These are phyloP conservation scores for Phytopythium montanum DNA, from an alignment of 352 stramenopile genomes.

Conservation along the genomic window DNA sequence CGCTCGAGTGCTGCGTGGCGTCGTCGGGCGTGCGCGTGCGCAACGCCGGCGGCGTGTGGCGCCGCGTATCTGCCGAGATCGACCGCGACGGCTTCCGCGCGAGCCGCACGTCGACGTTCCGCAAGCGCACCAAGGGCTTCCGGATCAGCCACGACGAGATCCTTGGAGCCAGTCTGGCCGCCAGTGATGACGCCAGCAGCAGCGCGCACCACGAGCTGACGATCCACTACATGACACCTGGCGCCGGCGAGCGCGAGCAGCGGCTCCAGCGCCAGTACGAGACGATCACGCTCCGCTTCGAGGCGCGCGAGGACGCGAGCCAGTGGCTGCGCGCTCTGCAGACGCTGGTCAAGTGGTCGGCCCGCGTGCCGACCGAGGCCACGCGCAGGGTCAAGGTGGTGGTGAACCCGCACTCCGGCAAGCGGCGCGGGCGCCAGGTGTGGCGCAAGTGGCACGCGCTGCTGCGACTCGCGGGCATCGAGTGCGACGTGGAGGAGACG, in stretches of 20 bases:
- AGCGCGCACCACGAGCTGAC: slow-evolving; percentile 30
- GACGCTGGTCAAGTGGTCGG: slow-evolving; percentile 64
- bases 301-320: slow-evolving; percentile 17
- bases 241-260: slow-evolving; percentile 44
- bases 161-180: slow-evolving; percentile 30
- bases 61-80: slow-evolving; percentile 41
- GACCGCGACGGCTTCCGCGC: slow-evolving; percentile 54
- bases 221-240: slow-evolving; percentile 66
- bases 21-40: slow-evolving; percentile 31
- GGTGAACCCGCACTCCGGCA: slow-evolving; percentile 72
- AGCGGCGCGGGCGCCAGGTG: slow-evolving; percentile 53
- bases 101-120: slow-evolving; percentile 51
- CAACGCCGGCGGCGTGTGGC: slow-evolving; percentile 41
- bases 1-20: slow-evolving; percentile 29
- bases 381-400: slow-evolving; percentile 69
- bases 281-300: slow-evolving; percentile 35
- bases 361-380: slow-evolving; percentile 48
- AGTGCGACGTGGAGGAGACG: slow-evolving; percentile 77
- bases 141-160: slow-evolving; percentile 55
- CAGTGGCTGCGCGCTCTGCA: slow-evolving; percentile 42
- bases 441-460: slow-evolving; percentile 58
- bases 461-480: slow-evolving; percentile 57
- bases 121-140: slow-evolving; percentile 53
- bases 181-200: slow-evolving; percentile 14
- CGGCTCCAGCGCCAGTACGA: slow-evolving; percentile 55